Conservation (phyloP, 2,329 filamentous ascomycete genomes). For the Zymoseptoria tritici region DNA sequence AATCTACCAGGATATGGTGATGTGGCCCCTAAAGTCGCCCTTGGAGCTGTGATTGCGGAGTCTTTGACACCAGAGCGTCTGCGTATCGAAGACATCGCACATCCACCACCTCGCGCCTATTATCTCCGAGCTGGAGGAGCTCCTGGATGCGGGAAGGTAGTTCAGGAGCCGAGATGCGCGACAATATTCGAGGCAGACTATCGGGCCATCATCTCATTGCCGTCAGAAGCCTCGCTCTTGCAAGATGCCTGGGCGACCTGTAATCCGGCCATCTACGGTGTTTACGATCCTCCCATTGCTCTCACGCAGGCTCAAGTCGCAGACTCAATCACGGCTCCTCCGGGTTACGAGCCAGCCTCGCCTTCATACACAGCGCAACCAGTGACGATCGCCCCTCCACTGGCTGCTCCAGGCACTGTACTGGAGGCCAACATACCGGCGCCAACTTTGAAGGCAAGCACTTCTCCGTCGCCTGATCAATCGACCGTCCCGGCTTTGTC, state of each 20-base stretch:
- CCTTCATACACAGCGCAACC: neutral
- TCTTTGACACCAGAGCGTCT: neutral
- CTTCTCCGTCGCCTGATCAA: neutral
- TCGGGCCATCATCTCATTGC: slow-evolving; percentile 8
- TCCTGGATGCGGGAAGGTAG: slow-evolving; percentile 3
- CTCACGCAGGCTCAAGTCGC: neutral
- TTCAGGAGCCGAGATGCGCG: slow-evolving; percentile 9
- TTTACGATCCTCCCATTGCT: slow-evolving; percentile 14
- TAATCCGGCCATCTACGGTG: slow-evolving; percentile 10
- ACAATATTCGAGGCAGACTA: slow-evolving; percentile 16
- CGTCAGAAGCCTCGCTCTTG: slow-evolving; percentile 10
- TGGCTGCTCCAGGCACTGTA: neutral
- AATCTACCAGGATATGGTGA: slow-evolving; percentile 6
- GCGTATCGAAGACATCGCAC: slow-evolving; percentile 4
- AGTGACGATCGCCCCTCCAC: neutral
- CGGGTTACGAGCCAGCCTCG: neutral
- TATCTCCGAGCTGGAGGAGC: slow-evolving; percentile 9
- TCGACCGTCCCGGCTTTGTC: neutral
- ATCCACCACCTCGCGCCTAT: slow-evolving; percentile 11
- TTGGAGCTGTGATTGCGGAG: slow-evolving; percentile 4
- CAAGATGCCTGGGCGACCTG: slow-evolving; percentile 10
- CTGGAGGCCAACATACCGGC: neutral
- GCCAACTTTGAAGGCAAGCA: neutral
- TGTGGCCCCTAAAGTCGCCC: neutral
- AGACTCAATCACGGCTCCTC: neutral